Conservation (phyloP, 306 rosid species). For the Quercus aquifolioides region DNA sequence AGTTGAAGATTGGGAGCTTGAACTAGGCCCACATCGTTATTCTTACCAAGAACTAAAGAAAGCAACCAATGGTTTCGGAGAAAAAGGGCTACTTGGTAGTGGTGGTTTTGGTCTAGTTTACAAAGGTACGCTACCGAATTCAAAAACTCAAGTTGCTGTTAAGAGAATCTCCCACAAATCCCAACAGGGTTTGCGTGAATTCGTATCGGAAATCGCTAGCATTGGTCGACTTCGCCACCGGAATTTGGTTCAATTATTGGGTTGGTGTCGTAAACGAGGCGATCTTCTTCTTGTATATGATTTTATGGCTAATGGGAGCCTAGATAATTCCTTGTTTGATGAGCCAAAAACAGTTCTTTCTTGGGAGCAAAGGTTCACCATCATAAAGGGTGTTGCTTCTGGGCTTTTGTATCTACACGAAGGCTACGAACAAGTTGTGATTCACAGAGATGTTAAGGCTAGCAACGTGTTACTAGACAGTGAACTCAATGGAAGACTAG, state of each 20-base stretch:
- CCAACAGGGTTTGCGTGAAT: conserved; percentile 74
- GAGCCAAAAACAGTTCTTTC: conserved; percentile 39
- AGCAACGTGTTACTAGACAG: conserved; percentile 72
- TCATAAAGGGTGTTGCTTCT: conserved; percentile 75
- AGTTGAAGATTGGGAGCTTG: conserved; percentile 76
- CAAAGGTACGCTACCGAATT: conserved; percentile 61
- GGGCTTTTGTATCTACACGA: conserved; percentile 76
- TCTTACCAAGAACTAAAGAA: conserved; percentile 73
- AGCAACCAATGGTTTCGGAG: conserved; percentile 66
- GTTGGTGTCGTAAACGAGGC: conserved; percentile 76
- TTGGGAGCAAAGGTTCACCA: conserved; percentile 74
- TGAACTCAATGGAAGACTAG: conserved; percentile 68
- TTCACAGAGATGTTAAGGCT: conserved; percentile 84
- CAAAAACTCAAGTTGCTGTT: conserved; percentile 62
- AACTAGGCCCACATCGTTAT: conserved; percentile 83
- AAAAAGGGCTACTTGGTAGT: conserved; percentile 61
- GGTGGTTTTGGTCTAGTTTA: conserved; percentile 84
- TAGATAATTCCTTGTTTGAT: conserved; percentile 62
- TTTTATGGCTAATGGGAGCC: conserved; percentile 79
- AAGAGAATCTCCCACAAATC: conserved; percentile 79
- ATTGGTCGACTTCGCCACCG: conserved; percentile 82
- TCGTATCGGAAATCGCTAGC: conserved; percentile 77
- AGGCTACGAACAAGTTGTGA: conserved; percentile 73
- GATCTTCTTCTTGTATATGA: conserved; percentile 79
- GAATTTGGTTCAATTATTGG: conserved; percentile 66